Base-by-base conservation (phyloP, 257 asterid genomes). In the Ophiorrhiza pumila region DNA sequence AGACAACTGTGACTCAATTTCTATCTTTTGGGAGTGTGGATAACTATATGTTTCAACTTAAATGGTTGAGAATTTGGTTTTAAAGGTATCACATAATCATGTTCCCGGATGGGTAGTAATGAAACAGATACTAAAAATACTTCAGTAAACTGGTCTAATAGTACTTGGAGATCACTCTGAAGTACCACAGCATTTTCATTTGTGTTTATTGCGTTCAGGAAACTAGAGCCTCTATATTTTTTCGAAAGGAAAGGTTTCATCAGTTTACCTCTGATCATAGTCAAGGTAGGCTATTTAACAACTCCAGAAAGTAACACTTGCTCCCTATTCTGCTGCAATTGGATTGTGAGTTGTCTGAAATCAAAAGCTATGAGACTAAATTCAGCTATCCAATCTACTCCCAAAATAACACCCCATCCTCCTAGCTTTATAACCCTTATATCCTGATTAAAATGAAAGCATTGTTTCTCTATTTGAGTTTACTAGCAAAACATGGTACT, bases 281-380 rank as follows among this genome's bases (percentile, higher is more conserved):
- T 53, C 31, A 23, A 1, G 0, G 31, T 5, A 7, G 59, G 31
- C 5, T n/a, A 14, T 6, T 5, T 1, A 3, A 23, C 59, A 0
- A 22, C 31, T 5, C 31, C 29, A 1, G 22, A 11, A 12, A n/a
- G 2, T 14, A 53, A 3, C 57, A 50, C 9, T 5, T 53, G 31
- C 0, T 31, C 2, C 0, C 12, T 31, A 1, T 53, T 14, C 2
- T 7, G 7, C 0, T 0, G 6, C 1, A 53, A 7, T 22, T n/a
- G 6, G 3, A 53, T 1, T 4, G 7, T 12, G 7, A 53, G 1
- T 6, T 53, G 59, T 4, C 2, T 3, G 57, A 50, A 50, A 3
- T 50, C 57, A 18, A 50, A 50, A 0, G 57, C 22, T 1, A 50
- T 50, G 0, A 1, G 57, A 20, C 57, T 50, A 4, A 5, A n/a